These are phyloP conservation scores for Copromyces sp. DNA, from an alignment of 495 filamentous ascomycete genomes.

Conservation along the genomic window DNA sequence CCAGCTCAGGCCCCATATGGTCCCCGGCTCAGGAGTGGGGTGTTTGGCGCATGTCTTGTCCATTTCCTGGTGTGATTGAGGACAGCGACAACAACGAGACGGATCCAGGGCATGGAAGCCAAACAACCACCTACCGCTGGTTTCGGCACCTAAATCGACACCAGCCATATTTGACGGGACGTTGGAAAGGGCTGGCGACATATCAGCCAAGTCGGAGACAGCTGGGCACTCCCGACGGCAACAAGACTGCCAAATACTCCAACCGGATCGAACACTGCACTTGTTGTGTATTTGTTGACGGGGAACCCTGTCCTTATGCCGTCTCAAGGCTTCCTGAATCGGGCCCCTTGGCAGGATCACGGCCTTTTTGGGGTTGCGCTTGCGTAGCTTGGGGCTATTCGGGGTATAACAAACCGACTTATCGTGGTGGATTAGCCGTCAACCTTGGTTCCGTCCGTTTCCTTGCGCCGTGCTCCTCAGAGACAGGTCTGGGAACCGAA, in stretches of 20 bases:
- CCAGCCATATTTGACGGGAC: neutral
- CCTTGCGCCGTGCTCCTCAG: slow-evolving; percentile 8
- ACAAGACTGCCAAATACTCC: slow-evolving; percentile 6
- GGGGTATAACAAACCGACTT: slow-evolving; percentile 17
- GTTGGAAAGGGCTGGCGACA: neutral
- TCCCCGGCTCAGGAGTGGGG: neutral
- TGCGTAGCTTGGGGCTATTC: slow-evolving; percentile 2
- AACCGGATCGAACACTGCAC: slow-evolving; percentile 1
- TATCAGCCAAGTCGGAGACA: neutral
- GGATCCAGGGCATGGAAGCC: neutral
- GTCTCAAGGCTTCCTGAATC: slow-evolving; percentile 16
- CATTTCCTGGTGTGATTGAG: neutral
- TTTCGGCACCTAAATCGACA: neutral
- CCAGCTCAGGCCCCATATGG: neutral
- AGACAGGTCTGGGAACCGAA: slow-evolving; percentile 13
- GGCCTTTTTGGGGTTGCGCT: slow-evolving; percentile 1
- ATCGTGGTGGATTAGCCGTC: slow-evolving; percentile 19
- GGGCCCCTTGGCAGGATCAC: slow-evolving; percentile 15
- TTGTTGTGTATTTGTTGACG: slow-evolving; percentile 3
- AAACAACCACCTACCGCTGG: neutral
- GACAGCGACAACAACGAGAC: neutral
- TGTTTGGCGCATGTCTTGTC: neutral
- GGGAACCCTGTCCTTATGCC: slow-evolving; percentile 17
- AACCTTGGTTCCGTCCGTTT: slow-evolving; percentile 20
- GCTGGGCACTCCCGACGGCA: slow-evolving; percentile 1